Evolutionary conservation across 2,329 filamentous ascomycete species (phyloP).

Genomic region (Phaeosphaeria sp.): DNA sequence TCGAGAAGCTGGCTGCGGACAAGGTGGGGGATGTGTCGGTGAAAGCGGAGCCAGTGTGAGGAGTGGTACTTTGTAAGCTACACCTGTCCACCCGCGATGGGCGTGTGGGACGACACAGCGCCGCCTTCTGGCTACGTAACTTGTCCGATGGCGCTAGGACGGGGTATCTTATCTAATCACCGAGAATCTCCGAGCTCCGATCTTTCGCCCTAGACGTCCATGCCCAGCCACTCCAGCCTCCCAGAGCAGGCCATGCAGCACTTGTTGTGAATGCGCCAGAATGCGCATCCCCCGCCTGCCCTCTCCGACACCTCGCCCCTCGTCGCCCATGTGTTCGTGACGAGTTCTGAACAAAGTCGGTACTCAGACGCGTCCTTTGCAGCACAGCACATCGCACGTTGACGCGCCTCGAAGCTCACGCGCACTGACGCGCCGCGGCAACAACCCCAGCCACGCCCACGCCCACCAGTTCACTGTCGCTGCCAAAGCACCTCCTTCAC

Average conservation of each 20-base stretch:
- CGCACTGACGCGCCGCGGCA: constrained; percentile 18
- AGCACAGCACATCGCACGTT: background rate
- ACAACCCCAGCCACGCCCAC: background rate
- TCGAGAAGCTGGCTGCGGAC: background rate
- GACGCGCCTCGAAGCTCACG: constrained; percentile 1
- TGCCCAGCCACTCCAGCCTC: constrained; percentile 38
- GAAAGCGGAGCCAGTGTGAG: background rate
- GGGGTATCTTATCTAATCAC: constrained; percentile 8
- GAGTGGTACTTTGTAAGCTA: constrained; percentile 8
- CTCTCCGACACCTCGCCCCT: constrained; percentile 7
- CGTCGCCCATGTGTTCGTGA: constrained; percentile 7
- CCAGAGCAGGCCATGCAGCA: constrained; percentile 17
- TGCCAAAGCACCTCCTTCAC: background rate
- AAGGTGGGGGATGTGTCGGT: background rate
- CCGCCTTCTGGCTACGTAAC: constrained; percentile 39
- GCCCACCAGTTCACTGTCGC: constrained; percentile 3
- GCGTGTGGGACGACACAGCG: constrained; percentile 3
- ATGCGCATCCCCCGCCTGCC: constrained; percentile 17
- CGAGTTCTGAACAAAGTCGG: background rate
- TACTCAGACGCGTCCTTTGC: background rate
- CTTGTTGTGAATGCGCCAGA: background rate
- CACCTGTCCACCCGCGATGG: constrained; percentile 1
- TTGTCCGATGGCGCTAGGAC: constrained; percentile 17
- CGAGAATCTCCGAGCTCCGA: constrained; percentile 2
- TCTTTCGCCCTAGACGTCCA: constrained; percentile 7